Evolutionary conservation across 768 basidiomycete genomes (phyloP), one percentile per base, ranked within the genome.

Genomic region (Suillus sp.): DNA sequence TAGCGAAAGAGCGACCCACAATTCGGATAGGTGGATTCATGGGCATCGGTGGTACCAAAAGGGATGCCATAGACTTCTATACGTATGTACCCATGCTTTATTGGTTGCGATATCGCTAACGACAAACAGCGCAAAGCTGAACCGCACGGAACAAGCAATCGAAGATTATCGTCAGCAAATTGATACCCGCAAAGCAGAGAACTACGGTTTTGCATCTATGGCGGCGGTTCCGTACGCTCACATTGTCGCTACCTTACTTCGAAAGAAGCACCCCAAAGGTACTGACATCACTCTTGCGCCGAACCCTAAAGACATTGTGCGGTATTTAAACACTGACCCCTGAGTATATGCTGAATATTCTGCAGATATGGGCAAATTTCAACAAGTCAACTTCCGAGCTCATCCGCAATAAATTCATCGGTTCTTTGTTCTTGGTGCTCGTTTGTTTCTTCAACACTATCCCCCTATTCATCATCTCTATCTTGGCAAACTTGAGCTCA

Each of bases 381-480:
- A 89, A 87, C 70, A 86, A 85, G 71, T 84, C 88, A 2, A 81
- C 90, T 20, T 82, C 76, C 8, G 88, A 92, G 67, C 72, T 93
- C 27, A 76, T 84, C 30, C 83, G 88, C 43, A 90, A 91, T 75
- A 84, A 82, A 69, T 77, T 81, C 37, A 77, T 91, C 30, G 96
- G 97, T n/a, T 92, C 93, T 76, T 64, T 90, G 42, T 84, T 90
- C 75, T 84, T 99, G 60, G 79, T 83, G 25, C 69, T 86, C 35
- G 86, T 98, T 55, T 96, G 94, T 76, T 95, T 95, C 80, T 86
- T 99, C 80, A 96, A 99, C 80, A 98, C 95, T 40, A 80, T 96
- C 11, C 97, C 97, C 22, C 79, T 99, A 20, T 85, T 96, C 71
- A 79, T 93, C 66, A 95, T 99, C 66, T 96, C 96, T 14, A 79